Conservation (phyloP, 1,284 basidiomycete genomes). For the Cutaneotrichosporon cutaneum region DNA sequence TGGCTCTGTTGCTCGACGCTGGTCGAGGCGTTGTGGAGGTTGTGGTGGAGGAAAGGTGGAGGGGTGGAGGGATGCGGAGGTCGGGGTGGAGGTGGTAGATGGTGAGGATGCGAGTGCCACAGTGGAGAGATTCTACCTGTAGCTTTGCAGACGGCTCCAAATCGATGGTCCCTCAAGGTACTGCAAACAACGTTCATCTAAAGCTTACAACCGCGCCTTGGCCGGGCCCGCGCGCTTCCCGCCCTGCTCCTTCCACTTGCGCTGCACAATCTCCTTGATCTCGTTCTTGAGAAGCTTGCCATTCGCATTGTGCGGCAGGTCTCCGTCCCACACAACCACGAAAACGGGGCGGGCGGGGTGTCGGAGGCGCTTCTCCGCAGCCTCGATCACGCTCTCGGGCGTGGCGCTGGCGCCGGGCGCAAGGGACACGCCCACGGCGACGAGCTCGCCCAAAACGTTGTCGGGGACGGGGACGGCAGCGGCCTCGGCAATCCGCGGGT, state of each 20-base stretch:
- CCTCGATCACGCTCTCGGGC: conserved; percentile 17
- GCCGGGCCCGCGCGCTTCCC: conserved; percentile 5
- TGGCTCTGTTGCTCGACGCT: too few species aligned
- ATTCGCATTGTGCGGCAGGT: conserved; percentile 20
- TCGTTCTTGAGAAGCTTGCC: conserved; percentile 25
- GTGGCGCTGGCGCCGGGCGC: conserved; percentile 17
- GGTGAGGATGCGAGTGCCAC: too few species aligned
- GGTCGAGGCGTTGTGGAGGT: too few species aligned
- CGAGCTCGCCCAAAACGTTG: conserved; percentile 40
- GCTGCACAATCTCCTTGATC: conserved; percentile 23
- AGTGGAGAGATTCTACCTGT: too few species aligned
- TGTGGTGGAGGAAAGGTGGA: too few species aligned
- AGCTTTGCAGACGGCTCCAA: too few species aligned
- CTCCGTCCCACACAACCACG: conserved; percentile 16
- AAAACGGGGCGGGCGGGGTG: conserved; percentile 22
- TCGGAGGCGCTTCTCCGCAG: conserved; percentile 22
- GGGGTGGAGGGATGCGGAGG: too few species aligned
- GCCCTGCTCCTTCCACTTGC: conserved; percentile 20
- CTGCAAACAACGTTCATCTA: background rate
- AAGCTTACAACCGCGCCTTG: conserved; percentile 19
- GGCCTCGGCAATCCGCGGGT: conserved; percentile 36
- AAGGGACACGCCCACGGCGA: conserved; percentile 40
- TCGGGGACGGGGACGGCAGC: conserved; percentile 44
- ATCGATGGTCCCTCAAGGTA: background rate
- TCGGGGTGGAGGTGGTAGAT: too few species aligned